Evolutionary conservation across 495 filamentous ascomycete species (phyloP), one percentile per base, ranked within the genome.

Genomic region (Talaromyces adpressus): DNA sequence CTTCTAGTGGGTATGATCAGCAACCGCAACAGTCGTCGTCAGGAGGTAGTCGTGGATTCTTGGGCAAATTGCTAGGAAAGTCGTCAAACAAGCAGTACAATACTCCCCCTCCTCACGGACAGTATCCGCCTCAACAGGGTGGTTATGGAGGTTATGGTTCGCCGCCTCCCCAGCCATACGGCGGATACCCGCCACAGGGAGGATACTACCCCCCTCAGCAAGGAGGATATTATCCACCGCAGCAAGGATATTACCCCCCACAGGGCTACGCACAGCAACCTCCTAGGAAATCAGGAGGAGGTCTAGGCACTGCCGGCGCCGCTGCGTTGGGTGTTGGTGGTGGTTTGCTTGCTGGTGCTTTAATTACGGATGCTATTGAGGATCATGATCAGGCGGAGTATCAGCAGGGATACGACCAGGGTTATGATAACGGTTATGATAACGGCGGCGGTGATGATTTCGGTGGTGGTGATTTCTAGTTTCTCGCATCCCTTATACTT

Each of bases 301-400:
- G 14, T 59, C 57, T 39, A 52, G 61, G 56, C 4, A 36, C 27
- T 0, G 27, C 30, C 56, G 89, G 89, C 53, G 89, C 84, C 27
- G 89, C 88, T 8, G 91, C 90, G 18, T 73, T 93, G 64, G 91
- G 91, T 72, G 69, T 91, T 8, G 91, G 90, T 54, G 91, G 86
- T 62, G 91, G 91, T 61, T 64, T 95, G 68, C 47, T 93, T 3
- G 91, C 90, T 64, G 91, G 90, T 11, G 75, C 79, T 66, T 56
- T 93, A 70, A 69, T 95, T 47, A 88, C 81, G 3, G 82, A 89
- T 68, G 86, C 84, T 9, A 76, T 91, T 53, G 71, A 85, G 52
- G 87, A 87, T 63, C 67, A 81, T 57, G 66, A 87, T 65, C 74
- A 87, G 60, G 73, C 82, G 25, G 78, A 76, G 52, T 84, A 85